Evolutionary conservation across 2,329 filamentous ascomycete genomes (phyloP).

Genomic region (Neonectria magnoliae): DNA sequence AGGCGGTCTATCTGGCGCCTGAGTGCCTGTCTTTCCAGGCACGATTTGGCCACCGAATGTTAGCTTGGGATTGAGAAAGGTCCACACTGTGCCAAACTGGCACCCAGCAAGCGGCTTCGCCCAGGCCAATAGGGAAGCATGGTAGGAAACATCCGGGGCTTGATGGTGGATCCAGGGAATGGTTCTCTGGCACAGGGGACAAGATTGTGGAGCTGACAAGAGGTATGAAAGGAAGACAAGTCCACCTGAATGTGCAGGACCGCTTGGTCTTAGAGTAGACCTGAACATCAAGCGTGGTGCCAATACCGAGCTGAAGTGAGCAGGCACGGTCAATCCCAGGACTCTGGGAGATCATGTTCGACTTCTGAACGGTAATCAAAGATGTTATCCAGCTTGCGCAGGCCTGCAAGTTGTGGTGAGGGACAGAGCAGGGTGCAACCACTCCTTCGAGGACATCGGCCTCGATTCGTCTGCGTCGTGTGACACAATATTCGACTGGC

Average conservation of each 20-base stretch:
- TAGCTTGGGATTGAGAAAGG: conserved; percentile 19
- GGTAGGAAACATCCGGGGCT: conserved; percentile 22
- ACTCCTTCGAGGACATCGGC: neutral
- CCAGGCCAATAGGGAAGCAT: conserved; percentile 35
- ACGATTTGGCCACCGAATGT: conserved; percentile 30
- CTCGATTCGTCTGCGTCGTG: neutral
- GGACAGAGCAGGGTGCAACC: neutral
- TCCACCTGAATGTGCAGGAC: conserved; percentile 30
- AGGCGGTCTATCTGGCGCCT: conserved; percentile 30
- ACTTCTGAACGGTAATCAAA: neutral
- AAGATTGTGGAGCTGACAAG: conserved; percentile 39
- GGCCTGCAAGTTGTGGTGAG: neutral
- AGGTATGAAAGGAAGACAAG: conserved; percentile 43
- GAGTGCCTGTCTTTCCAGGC: conserved; percentile 45
- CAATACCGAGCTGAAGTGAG: conserved; percentile 16
- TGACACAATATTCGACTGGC: neutral
- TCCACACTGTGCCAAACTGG: conserved; percentile 50
- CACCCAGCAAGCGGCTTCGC: conserved; percentile 32
- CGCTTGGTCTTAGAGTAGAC: conserved; percentile 25
- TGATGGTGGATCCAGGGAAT: conserved; percentile 34
- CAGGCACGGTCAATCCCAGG: conserved; percentile 5
- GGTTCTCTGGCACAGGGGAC: conserved; percentile 31
- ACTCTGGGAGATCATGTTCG: neutral
- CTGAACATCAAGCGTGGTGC: conserved; percentile 26
- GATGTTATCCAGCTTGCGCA: conserved; percentile 1